Conservation (phyloP, 83 land plant species). For the Larix sibirica region DNA sequence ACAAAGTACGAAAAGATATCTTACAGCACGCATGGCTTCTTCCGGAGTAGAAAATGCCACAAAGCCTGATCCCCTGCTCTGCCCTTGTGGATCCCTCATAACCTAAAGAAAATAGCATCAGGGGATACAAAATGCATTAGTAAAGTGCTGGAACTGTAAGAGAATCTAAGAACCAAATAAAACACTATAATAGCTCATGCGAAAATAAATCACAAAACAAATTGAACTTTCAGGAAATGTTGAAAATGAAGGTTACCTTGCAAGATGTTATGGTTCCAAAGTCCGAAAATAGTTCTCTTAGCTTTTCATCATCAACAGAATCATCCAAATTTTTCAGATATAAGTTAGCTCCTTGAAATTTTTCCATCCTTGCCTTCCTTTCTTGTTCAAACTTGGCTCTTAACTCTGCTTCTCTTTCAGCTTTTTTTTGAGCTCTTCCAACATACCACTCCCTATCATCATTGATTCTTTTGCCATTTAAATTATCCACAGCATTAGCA, state of each 20-base stretch:
- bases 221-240: neutral
- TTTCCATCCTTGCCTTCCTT: conserved; percentile 41
- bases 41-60: conserved; percentile 35
- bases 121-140: neutral
- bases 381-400: conserved; percentile 51
- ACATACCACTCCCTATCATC: conserved; percentile 68
- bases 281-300: conserved; percentile 26
- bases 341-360: conserved; percentile 52
- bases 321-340: conserved; percentile 48
- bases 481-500: conserved; percentile 39
- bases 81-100: conserved; percentile 35
- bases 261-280: conserved; percentile 40
- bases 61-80: conserved; percentile 38
- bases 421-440: conserved; percentile 61
- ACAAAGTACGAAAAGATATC: neutral
- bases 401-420: conserved; percentile 67
- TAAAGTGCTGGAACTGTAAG: neutral
- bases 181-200: neutral
- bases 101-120: conserved; percentile 18
- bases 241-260: conserved; percentile 21
- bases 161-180: neutral
- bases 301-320: conserved; percentile 30
- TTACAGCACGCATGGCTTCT: conserved; percentile 46
- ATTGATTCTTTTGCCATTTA: conserved; percentile 35
- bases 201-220: neutral